Evolutionary conservation across 805 yeast genomes (phyloP).

Genomic region (Barnettozyma sp.): DNA sequence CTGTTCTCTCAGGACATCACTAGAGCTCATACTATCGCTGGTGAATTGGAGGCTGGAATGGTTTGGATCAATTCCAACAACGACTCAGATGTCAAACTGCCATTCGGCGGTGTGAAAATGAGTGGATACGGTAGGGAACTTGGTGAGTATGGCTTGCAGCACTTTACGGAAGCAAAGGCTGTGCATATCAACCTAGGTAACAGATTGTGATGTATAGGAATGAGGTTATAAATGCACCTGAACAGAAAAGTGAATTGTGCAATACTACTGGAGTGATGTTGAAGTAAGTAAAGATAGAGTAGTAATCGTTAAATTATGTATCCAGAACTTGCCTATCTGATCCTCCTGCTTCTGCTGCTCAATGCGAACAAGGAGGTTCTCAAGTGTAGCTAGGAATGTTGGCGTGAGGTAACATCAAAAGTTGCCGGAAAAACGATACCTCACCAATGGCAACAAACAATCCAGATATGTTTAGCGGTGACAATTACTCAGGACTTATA

Average conservation of each 20-base stretch:
- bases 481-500: too few relatives aligned
- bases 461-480: slow-evolving; percentile 3
- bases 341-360: too few relatives aligned
- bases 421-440: slow-evolving; percentile 5
- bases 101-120: slow-evolving; percentile 66
- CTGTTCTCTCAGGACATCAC: slow-evolving; percentile 34
- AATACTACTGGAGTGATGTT: too few relatives aligned
- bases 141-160: slow-evolving; percentile 56
- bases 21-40: slow-evolving; percentile 34
- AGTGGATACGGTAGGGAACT: slow-evolving; percentile 64
- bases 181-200: slow-evolving; percentile 60
- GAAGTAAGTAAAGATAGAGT: too few relatives aligned
- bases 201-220: slow-evolving; percentile 11
- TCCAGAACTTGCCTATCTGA: too few relatives aligned
- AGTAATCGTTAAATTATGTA: too few relatives aligned
- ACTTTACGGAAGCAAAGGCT: slow-evolving; percentile 60
- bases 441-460: too few relatives aligned
- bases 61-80: slow-evolving; percentile 56
- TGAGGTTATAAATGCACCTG: background rate
- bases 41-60: slow-evolving; percentile 40
- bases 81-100: slow-evolving; percentile 48
- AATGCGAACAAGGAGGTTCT: too few relatives aligned
- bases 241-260: too few relatives aligned
- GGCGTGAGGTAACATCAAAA: slow-evolving; percentile 3
- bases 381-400: background rate